phyloP scores from a whole-genome alignment of 108 stramenopile species.

The Hondaea fermentalgiana region DNA sequence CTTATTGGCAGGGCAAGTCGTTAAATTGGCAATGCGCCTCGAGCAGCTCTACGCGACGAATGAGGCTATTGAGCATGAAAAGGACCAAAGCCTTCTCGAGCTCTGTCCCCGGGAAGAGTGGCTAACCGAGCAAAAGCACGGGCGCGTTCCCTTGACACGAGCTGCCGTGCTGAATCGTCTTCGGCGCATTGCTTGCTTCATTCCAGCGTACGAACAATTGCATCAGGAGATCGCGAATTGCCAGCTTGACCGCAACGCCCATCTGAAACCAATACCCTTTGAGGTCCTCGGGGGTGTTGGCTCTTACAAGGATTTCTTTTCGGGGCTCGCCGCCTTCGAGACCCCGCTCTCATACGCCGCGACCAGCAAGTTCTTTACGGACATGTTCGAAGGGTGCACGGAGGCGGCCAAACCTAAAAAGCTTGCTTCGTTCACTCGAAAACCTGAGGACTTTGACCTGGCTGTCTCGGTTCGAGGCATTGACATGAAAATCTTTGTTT shows the following conservation, averaged over 20 bases:
- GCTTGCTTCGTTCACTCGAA: not conserved
- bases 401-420: not conserved
- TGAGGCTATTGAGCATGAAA: not conserved
- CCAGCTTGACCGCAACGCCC: not conserved
- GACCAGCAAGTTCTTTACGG: not conserved
- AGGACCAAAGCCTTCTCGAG: not conserved
- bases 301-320: not conserved
- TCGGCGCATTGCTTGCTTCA: conserved; percentile 6
- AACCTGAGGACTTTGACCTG: not conserved
- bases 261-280: not conserved
- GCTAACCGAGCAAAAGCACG: not conserved
- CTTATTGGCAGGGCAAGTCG: not conserved
- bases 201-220: not conserved
- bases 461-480: not conserved
- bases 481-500: not conserved
- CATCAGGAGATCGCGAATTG: not conserved
- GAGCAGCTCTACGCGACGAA: not conserved
- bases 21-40: not conserved
- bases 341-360: too few species aligned
- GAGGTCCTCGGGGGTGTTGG: not conserved
- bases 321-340: too few species aligned
- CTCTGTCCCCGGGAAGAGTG: not conserved
- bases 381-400: not conserved
- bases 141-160: not conserved
- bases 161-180: not conserved